Evolutionary conservation across 305 asterid species (phyloP).

Genomic region (Fraxinus xanthoxyloides): DNA sequence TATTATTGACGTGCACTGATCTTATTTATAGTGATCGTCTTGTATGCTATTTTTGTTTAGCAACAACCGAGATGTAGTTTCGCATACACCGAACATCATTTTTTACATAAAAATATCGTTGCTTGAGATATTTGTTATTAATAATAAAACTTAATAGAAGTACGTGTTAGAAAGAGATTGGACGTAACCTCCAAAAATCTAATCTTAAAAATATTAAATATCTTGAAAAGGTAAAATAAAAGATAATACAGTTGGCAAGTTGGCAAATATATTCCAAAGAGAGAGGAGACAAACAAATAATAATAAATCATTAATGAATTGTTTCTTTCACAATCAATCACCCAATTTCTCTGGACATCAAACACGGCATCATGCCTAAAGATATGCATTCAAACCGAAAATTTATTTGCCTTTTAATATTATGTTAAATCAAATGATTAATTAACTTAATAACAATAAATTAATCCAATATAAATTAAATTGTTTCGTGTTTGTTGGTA

Average conservation of each 20-base stretch:
- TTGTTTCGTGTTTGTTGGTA: constrained; percentile 18
- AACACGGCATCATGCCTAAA: background rate
- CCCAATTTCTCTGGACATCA: background rate
- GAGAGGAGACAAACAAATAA: background rate
- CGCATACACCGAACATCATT: background rate
- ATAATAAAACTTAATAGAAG: background rate
- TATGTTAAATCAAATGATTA: background rate
- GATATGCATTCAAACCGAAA: background rate
- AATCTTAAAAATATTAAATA: background rate
- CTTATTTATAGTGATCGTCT: background rate
- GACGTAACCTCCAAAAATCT: background rate
- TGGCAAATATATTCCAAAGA: background rate
- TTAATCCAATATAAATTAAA: background rate
- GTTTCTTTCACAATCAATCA: background rate
- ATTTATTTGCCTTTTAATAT: too few species aligned
- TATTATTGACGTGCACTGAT: background rate
- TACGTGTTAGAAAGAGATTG: background rate
- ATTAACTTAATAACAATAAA: background rate
- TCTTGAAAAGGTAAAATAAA: background rate
- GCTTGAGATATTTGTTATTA: background rate
- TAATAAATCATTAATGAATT: too few species aligned
- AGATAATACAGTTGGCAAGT: background rate
- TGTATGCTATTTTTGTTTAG: background rate
- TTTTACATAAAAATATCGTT: background rate
- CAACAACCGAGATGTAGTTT: background rate